Evolutionary conservation across 2,329 filamentous ascomycete genomes (phyloP).

Genomic region (Penicillium janthinellum): DNA sequence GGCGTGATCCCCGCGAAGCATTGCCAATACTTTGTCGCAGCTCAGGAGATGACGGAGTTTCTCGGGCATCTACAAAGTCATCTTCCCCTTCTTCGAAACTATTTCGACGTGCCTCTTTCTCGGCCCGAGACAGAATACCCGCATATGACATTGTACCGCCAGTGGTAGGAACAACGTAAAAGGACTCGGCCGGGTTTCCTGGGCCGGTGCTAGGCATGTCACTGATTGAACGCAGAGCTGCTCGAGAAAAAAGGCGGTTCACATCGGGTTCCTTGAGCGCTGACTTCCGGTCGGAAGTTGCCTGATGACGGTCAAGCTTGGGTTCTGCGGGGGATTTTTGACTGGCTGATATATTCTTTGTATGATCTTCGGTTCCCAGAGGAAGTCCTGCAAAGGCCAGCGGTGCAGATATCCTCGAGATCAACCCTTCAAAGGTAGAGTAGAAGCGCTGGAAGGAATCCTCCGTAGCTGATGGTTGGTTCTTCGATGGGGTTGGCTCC

Average conservation of each 20-base stretch:
- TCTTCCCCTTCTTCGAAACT: conserved; percentile 70
- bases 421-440: conserved; percentile 82
- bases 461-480: conserved; percentile 50
- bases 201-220: conserved; percentile 62
- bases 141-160: conserved; percentile 93
- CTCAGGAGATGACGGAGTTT: conserved; percentile 59
- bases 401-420: conserved; percentile 85
- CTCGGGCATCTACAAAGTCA: conserved; percentile 85
- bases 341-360: conserved; percentile 25
- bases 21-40: conserved; percentile 49
- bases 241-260: conserved; percentile 79
- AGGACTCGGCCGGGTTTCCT: conserved; percentile 67
- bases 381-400: conserved; percentile 92
- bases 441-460: conserved; percentile 91
- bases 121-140: conserved; percentile 69
- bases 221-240: conserved; percentile 76
- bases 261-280: conserved; percentile 69
- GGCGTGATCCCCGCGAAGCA: conserved; percentile 28
- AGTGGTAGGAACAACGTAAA: conserved; percentile 91
- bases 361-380: conserved; percentile 56
- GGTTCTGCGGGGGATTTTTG: conserved; percentile 40
- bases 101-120: conserved; percentile 46
- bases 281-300: conserved; percentile 42
- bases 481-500: conserved; percentile 26
- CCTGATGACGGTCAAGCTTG: conserved; percentile 43